Percentiles rank a stretch among this genome's conserved stretches.
Conservation (phyloP, 352 stramenopile genomes). For the Phytopythium cucurbitacearum region DNA sequence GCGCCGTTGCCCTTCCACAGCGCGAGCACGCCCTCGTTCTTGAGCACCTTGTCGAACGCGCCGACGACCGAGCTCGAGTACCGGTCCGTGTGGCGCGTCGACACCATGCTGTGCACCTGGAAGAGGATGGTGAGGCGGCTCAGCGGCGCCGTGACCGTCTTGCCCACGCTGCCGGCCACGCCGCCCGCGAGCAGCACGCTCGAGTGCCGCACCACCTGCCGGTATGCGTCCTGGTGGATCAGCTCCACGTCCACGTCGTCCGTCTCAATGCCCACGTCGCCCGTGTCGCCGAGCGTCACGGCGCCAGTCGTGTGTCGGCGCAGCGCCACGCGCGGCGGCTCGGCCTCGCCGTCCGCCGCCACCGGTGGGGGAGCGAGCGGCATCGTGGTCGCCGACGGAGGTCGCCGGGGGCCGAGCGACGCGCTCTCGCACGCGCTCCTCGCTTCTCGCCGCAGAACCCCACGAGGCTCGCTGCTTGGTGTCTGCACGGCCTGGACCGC, state of each 20-base stretch:
- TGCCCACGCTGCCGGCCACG: slow-evolving; percentile 93
- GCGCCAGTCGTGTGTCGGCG: slow-evolving; percentile 77
- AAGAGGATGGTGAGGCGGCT: slow-evolving; percentile 95
- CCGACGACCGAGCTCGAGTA: slow-evolving; percentile 70
- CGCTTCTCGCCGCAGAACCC: neutral
- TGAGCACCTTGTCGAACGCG: slow-evolving; percentile 89
- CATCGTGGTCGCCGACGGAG: neutral
- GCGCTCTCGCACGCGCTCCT: neutral
- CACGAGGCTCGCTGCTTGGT: no score
- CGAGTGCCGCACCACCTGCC: slow-evolving; percentile 71
- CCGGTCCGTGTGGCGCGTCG: slow-evolving; percentile 77
- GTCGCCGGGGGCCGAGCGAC: neutral
- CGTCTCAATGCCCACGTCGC: slow-evolving; percentile 74
- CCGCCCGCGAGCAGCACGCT: slow-evolving; percentile 87
- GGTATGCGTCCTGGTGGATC: slow-evolving; percentile 59
- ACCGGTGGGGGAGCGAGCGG: slow-evolving; percentile 9
- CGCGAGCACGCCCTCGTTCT: slow-evolving; percentile 88
- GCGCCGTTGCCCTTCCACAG: slow-evolving; percentile 97
- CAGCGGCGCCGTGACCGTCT: slow-evolving; percentile 94
- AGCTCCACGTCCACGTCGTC: slow-evolving; percentile 75
- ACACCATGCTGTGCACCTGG: slow-evolving; percentile 96
- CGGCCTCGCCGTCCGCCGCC: slow-evolving; percentile 13
- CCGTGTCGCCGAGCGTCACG: slow-evolving; percentile 76
- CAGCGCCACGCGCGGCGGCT: slow-evolving; percentile 40
- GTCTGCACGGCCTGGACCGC: no score